Conservation (phyloP, 352 stramenopile species). For the Globisporangium spiculum region DNA sequence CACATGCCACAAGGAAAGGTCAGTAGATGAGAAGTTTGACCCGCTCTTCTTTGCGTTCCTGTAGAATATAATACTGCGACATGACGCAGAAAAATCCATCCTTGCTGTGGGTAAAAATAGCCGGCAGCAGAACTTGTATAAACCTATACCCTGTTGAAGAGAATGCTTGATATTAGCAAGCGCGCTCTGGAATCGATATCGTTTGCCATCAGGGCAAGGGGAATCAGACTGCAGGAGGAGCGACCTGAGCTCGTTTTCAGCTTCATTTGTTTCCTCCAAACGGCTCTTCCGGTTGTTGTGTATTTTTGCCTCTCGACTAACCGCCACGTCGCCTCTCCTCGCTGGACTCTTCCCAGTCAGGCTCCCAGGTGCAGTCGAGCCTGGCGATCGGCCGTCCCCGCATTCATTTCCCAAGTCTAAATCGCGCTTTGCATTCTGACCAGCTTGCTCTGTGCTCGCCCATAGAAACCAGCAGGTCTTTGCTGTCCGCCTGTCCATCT, state of each 20-base stretch:
- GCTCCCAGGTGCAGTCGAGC: neutral
- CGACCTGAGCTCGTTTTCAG: neutral
- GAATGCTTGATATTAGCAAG: neutral
- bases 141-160: neutral
- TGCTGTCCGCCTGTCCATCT: neutral
- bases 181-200: too few relatives aligned
- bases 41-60: neutral
- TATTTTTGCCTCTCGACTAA: neutral
- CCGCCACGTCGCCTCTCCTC: neutral
- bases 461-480: neutral
- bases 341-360: neutral
- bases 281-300: neutral
- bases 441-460: neutral
- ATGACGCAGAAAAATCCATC: constrained; percentile 11
- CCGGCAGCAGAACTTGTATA: neutral
- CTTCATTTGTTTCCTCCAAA: neutral
- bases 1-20: neutral
- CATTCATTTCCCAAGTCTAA: neutral
- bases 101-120: neutral
- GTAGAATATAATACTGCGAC: neutral
- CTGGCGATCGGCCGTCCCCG: neutral
- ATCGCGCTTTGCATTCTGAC: neutral
- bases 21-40: too few relatives aligned
- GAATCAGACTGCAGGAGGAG: neutral
- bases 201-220: neutral